Conservation (phyloP, 2,329 filamentous ascomycete genomes). For the Botrytis pseudocinerea region DNA sequence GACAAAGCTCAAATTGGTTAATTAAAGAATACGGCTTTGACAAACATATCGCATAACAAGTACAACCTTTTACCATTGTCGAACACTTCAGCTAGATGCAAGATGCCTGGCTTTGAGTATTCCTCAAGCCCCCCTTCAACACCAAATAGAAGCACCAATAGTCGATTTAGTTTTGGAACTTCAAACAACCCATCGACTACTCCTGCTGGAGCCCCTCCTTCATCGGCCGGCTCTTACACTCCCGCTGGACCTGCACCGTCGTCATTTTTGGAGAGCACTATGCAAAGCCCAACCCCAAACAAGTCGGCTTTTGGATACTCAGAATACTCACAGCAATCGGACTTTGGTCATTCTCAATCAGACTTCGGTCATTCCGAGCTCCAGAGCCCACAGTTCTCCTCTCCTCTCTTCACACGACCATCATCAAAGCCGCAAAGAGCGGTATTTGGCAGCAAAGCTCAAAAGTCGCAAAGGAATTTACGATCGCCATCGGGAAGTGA, state of each 20-base stretch:
- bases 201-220: conserved; percentile 57
- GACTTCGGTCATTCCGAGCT: conserved; percentile 29
- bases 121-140: conserved; percentile 42
- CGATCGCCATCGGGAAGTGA: conserved; percentile 41
- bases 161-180: conserved; percentile 35
- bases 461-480: conserved; percentile 27
- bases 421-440: conserved; percentile 46
- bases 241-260: conserved; percentile 55
- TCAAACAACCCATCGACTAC: conserved; percentile 53
- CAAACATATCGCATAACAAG: neutral
- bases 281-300: conserved; percentile 41
- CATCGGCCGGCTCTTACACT: conserved; percentile 54
- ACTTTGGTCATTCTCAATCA: conserved; percentile 31
- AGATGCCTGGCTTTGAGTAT: conserved; percentile 36
- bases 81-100: neutral
- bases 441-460: conserved; percentile 15
- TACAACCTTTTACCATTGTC: conserved; percentile 5
- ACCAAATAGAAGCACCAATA: conserved; percentile 39
- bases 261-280: conserved; percentile 53
- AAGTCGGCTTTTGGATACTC: conserved; percentile 35
- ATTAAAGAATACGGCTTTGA: neutral
- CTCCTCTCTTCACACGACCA: conserved; percentile 29
- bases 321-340: conserved; percentile 41
- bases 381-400: conserved; percentile 30
- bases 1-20: conserved; percentile 12